Percentiles rank a stretch among this genome's conserved stretches.
Evolutionary conservation across 805 yeast species (phyloP).

Genomic region (Candida krabiensis): DNA sequence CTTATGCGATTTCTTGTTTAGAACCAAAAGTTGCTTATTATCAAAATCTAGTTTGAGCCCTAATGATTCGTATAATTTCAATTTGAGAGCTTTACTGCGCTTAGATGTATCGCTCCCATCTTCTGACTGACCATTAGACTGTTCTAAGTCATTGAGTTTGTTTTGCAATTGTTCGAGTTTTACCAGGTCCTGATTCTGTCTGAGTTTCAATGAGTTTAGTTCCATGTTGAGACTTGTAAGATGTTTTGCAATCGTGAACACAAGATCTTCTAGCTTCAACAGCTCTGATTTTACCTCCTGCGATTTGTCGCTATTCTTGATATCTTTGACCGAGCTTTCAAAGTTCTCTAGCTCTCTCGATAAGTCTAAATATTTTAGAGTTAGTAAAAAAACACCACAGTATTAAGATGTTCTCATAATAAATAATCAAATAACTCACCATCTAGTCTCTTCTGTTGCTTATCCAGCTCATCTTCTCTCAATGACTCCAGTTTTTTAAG

Average conservation of each 20-base stretch:
- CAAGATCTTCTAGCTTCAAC: conserved; percentile 41
- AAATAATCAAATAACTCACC: conserved; percentile 13
- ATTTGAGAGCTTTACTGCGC: conserved; percentile 47
- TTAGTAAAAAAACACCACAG: no score
- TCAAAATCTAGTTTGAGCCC: conserved; percentile 52
- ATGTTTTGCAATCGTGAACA: conserved; percentile 51
- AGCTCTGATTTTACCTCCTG: conserved; percentile 32
- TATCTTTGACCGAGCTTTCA: conserved; percentile 20
- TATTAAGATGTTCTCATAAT: no score
- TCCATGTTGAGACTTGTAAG: conserved; percentile 50
- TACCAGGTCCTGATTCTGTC: conserved; percentile 38
- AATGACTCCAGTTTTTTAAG: conserved; percentile 17
- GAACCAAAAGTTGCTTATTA: conserved; percentile 45
- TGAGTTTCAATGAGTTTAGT: conserved; percentile 40
- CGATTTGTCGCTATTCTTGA: conserved; percentile 30
- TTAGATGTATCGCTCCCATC: conserved; percentile 28
- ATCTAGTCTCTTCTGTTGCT: conserved; percentile 12
- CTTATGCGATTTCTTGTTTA: conserved; percentile 45
- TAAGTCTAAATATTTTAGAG: no score
- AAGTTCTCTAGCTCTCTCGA: conserved; percentile 18
- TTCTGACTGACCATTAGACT: conserved; percentile 9
- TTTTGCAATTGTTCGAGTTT: conserved; percentile 34
- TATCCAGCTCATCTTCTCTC: conserved; percentile 13
- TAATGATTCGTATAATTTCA: conserved; percentile 58
- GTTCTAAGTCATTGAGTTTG: conserved; percentile 24